These are phyloP conservation scores for Solanum chilense DNA, from an alignment of 257 asterid genomes.

Conservation along the genomic window DNA sequence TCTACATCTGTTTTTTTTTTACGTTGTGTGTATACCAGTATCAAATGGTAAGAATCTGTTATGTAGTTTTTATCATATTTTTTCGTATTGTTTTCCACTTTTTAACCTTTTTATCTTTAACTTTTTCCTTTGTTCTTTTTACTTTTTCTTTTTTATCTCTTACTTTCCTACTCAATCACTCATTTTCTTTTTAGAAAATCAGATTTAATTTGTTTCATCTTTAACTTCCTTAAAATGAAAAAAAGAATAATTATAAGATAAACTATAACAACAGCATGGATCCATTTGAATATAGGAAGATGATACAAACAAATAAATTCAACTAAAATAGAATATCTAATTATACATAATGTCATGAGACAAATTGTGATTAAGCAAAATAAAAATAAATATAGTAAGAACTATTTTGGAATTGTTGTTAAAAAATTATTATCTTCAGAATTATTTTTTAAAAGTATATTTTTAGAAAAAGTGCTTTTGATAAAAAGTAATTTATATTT, in stretches of 20 bases:
- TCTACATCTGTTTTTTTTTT: not conserved
- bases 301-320: not conserved
- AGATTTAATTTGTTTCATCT: not conserved
- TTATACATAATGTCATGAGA: not conserved
- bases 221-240: not conserved
- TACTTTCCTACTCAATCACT: not conserved
- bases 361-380: not conserved
- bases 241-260: not conserved
- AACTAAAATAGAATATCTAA: not conserved
- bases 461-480: not conserved
- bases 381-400: not conserved
- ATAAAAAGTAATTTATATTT: too few relatives aligned
- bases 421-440: too few relatives aligned
- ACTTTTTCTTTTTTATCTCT: not conserved
- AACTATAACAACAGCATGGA: not conserved
- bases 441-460: too few relatives aligned
- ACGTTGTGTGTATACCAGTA: not conserved
- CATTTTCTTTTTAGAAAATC: not conserved
- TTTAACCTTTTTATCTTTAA: not conserved
- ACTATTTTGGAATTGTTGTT: too few relatives aligned
- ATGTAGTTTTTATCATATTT: not conserved
- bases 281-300: not conserved
- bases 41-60: not conserved
- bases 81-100: not conserved
- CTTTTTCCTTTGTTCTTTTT: not conserved